Evolutionary conservation across 106 monocot species (phyloP), one percentile per base, ranked within the genome.

Genomic region (Iris macrosiphon): DNA sequence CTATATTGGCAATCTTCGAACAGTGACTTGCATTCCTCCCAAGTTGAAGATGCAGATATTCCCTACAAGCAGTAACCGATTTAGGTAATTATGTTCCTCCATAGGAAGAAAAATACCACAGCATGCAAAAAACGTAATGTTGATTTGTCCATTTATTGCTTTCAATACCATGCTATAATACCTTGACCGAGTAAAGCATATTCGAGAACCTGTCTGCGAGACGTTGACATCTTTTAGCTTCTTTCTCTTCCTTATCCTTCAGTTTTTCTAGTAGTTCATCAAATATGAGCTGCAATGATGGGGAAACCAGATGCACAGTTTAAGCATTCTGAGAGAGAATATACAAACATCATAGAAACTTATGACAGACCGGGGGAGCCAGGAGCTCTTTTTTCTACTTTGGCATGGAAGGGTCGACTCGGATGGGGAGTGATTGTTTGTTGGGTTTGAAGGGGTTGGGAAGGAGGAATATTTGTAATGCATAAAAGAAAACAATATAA

Each of bases 221-320:
- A 4, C 89, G 73, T 55, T 83, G 95, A 22, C 76, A 81, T 33
- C 76, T 96, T 73, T 79, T 96, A 16, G 82, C 82, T 74, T 96
- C 95, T 60, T 90, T 96, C 57, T 90, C 85, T 47, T 90, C 90
- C 66, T 83, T 96, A 22, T 96, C 96, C 52, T 49, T 79, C n/a
- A 70, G 59, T 57, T 75, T 74, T 64, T 83, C 86, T 49, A 90
- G 23, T 43, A 86, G 60, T 31, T 96, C 96, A 48, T 90, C 82
- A 67, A 72, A 96, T 25, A 87, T 47, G 75, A 96, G 75, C 96
- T 96, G 64, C 62, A 74, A 61, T 41, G 6, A 52, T 9, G 11
- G 52, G 16, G 52, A 32, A 44, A 49, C 18, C 52, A n/a, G n/a
- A n/a, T n/a, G n/a, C n/a, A n/a, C n/a, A n/a, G n/a, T n/a, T n/a